Evolutionary conservation across 2,329 filamentous ascomycete species (phyloP), one percentile per base, ranked within the genome.

Genomic region (Fusarium tuaranense): DNA sequence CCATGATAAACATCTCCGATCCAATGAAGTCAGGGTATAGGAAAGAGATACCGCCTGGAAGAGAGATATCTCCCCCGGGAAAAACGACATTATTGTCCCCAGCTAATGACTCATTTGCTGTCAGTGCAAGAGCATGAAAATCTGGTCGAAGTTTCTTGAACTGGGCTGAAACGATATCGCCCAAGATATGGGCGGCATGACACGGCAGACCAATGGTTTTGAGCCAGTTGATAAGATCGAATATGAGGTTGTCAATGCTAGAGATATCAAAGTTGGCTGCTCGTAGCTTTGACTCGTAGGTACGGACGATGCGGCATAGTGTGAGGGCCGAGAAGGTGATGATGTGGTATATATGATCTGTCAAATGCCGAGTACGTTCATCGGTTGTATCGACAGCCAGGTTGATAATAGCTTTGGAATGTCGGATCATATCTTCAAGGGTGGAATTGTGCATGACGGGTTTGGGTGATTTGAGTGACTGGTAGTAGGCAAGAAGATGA

Each of bases 261-360:
- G 25, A 30, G 7, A 75, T 51, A 5, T 78, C 70, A 22, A 77
- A 67, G 9, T 39, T 65, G 1, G 72, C 48, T 16, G 38, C 53
- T 18, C 57, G 69, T 0, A 80, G 30, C 25, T 72, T 71, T 8
- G 70, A 20, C 32, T 79, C 77, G 9, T 79, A 80, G 1, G 65
- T 76, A 20, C 76, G 67, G 1, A 79, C 41, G 8, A 80, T 61
- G n/a, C 69, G 74, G 2, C 75, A 79, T 0, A 80, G 66, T 0
- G 71, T 78, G 1, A 81, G 69, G 2, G 79, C 78, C 2, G 79
- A 76, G 39, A 81, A 80, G 8, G 73, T 76, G n/a, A 81, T 36
- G 20, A 78, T 63, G 34, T 80, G 79, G 32, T 80, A 81, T 13
- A 81, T 80, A 44, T 81, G 79, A 41, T 81, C 79, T 0, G 79